These are phyloP conservation scores for Tephrocybe sp. DNA, from an alignment of 768 basidiomycete species.

Conservation along the genomic window DNA sequence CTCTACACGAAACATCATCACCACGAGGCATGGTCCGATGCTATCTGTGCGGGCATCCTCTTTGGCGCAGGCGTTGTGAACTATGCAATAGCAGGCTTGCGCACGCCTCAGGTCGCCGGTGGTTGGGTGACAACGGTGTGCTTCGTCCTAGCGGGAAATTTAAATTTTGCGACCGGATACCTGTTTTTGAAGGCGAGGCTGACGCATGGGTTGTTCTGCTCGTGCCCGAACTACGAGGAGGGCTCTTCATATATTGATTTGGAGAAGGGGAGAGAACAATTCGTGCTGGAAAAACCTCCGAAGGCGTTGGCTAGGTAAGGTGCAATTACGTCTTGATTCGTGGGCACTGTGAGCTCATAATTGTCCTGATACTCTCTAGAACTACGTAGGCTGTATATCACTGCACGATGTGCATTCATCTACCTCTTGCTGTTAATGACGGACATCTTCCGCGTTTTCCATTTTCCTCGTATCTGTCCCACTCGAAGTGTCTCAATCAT, in stretches of 20 bases:
- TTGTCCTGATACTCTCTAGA: too few relatives aligned
- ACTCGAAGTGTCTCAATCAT: too few relatives aligned
- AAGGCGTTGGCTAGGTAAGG: background rate
- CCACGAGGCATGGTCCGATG: conserved; percentile 3
- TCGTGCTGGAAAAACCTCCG: background rate
- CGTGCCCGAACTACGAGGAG: background rate
- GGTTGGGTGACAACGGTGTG: conserved; percentile 5
- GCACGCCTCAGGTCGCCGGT: background rate
- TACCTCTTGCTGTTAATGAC: too few relatives aligned
- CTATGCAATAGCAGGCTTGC: conserved; percentile 9
- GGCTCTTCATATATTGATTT: background rate
- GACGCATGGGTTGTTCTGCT: background rate
- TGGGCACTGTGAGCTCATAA: background rate
- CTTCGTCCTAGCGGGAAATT: conserved; percentile 8
- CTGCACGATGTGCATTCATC: too few relatives aligned
- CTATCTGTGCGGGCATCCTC: conserved; percentile 15
- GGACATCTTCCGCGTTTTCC: too few relatives aligned
- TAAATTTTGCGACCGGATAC: conserved; percentile 11
- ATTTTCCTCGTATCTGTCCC: too few relatives aligned
- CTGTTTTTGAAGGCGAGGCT: conserved; percentile 13
- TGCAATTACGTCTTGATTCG: background rate
- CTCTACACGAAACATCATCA: background rate
- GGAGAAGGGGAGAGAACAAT: background rate
- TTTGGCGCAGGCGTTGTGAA: conserved; percentile 15
- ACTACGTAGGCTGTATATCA: too few relatives aligned